These are phyloP conservation scores for Globisporangium perplexum DNA, from an alignment of 352 stramenopile species.

Conservation along the genomic window DNA sequence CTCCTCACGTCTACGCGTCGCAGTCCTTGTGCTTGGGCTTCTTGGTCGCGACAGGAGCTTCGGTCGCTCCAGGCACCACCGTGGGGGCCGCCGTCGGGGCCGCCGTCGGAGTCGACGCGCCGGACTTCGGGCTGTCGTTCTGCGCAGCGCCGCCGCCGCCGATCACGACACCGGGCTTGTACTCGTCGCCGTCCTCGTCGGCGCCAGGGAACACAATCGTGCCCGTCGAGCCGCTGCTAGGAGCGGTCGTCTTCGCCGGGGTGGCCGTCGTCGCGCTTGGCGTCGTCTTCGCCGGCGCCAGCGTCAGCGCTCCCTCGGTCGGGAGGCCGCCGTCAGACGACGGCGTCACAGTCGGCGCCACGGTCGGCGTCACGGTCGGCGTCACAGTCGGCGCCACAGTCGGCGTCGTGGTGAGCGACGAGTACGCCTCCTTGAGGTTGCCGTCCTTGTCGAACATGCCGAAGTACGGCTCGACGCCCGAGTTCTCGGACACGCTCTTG, in stretches of 20 bases:
- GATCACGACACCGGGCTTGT: background rate
- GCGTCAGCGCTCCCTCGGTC: background rate
- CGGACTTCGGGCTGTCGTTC: constrained; percentile 1
- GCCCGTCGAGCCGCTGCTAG: background rate
- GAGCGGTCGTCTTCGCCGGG: background rate
- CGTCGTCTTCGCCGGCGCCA: background rate
- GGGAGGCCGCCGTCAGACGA: background rate
- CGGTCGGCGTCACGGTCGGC: background rate
- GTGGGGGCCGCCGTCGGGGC: no score
- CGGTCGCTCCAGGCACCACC: no score
- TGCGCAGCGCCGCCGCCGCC: background rate
- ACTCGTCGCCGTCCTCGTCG: background rate
- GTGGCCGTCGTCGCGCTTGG: background rate
- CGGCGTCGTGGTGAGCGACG: constrained; percentile 12
- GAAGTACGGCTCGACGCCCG: constrained; percentile 68
- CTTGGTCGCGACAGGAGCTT: background rate
- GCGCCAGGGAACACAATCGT: background rate
- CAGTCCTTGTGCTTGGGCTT: constrained; percentile 11
- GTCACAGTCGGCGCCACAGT: background rate
- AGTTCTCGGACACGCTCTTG: constrained; percentile 31
- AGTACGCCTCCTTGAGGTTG: constrained; percentile 39
- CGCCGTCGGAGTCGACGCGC: background rate
- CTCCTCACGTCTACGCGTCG: constrained; percentile 6
- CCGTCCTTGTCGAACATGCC: constrained; percentile 46
- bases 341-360: background rate